A percentile compares a stretch with the other conserved stretches of the same genome.
Evolutionary conservation across 352 stramenopile species (phyloP).

Genomic region (Pythium aquatile): DNA sequence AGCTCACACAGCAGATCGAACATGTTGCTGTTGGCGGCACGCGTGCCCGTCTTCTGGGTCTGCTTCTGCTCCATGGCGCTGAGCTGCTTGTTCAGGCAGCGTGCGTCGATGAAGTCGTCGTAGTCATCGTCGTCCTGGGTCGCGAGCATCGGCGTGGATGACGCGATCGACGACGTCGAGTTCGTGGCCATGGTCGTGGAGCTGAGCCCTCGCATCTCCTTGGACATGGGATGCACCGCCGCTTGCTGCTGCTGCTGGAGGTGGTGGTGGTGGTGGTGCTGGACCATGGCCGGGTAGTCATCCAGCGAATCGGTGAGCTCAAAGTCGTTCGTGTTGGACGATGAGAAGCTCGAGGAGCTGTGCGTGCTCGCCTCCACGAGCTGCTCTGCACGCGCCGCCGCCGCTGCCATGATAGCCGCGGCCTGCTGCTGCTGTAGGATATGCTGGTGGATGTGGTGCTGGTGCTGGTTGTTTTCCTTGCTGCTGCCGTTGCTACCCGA

Average conservation of each 20-base stretch:
- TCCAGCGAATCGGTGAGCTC: conserved; percentile 26
- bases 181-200: conserved; percentile 1
- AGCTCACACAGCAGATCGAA: conserved; percentile 80
- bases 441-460: conserved; percentile 10
- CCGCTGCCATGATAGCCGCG: conserved; percentile 3
- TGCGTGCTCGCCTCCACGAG: conserved; percentile 17
- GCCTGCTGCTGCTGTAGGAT: conserved; percentile 8
- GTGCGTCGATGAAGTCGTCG: conserved; percentile 62
- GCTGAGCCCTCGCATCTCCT: conserved; percentile 23
- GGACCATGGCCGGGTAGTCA: conserved; percentile 16
- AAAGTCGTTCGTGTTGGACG: conserved; percentile 31
- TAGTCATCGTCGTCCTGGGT: conserved; percentile 45
- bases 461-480: conserved; percentile 10
- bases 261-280: conserved; percentile 12
- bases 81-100: conserved; percentile 55
- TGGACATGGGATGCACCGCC: conserved; percentile 16
- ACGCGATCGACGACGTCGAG: conserved; percentile 23
- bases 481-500: conserved; percentile 20
- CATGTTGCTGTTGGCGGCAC: conserved; percentile 57
- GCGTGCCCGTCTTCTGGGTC: conserved; percentile 21
- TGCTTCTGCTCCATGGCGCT: conserved; percentile 55
- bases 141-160: conserved; percentile 30
- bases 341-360: conserved; percentile 32
- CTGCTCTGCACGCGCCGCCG: conserved; percentile 11
- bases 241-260: conserved; percentile 10